Base-by-base conservation (phyloP, 2,329 filamentous ascomycete species). In the Colletotrichum orchidophilum region DNA sequence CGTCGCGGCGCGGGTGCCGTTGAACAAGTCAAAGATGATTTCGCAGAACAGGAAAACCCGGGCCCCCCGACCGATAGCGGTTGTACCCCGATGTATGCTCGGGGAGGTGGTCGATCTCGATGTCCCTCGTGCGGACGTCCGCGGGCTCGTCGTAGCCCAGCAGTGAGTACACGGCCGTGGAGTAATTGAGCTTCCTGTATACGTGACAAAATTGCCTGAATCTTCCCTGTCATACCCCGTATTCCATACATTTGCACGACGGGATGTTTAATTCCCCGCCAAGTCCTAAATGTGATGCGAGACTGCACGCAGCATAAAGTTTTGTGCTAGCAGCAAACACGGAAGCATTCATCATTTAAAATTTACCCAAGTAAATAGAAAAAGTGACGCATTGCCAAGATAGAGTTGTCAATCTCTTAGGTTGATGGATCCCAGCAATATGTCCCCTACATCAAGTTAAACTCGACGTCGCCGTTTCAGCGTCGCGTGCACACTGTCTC, bases 21-120 rank as follows among this genome's bases (percentile, higher is more conserved):
- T 54, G 39, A 46, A 52, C 3, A 72, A 15, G 18, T 18, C 26
- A 1, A 66, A 7, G 21, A 70, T 59, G 35, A 73, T 46, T 1
- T 60, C 35, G 18, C 74, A 71, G 55, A 75, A 72, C 64, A 53
- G 26, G 33, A 67, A 67, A 71, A 55, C 53, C 67, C 2, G 62
- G 29, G 6, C 74, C 73, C 4, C 58, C 50, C 1, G 70, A 70
- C 11, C 15, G 50, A 8, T 33, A 52, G 2, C 71, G 68, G 49
- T 73, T 49, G 24, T 70, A 73, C 11, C 73, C 71, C 2, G 71
- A 63, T 2, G 26, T 49, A 27, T 73, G 71, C 3, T 24, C 2
- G 18, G 72, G 68, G 13, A 74, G 68, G n/a, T 71, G 67, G 4
- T 63, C 29, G 33, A 72, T 54, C n/a, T 73, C 72, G 31, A 72